These are phyloP conservation scores for Glycine tomentella DNA, from an alignment of 306 rosid species.

Conservation along the genomic window DNA sequence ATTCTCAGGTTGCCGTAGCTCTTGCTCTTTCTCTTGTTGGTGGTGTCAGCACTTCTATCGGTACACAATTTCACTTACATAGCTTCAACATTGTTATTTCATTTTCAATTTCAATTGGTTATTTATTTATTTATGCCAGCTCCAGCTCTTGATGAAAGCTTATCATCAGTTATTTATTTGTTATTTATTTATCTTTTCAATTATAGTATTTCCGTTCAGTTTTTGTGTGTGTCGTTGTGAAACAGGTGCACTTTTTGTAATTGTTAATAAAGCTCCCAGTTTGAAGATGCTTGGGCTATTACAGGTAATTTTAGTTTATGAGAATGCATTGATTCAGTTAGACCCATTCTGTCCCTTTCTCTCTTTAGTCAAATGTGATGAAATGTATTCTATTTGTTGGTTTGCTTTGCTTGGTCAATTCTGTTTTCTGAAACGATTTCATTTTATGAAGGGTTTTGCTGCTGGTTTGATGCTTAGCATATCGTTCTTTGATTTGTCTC, in stretches of 20 bases:
- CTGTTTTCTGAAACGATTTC: slow-evolving; percentile 29
- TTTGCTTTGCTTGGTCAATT: not conserved
- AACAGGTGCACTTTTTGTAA: slow-evolving; percentile 87
- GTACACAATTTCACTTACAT: slow-evolving; percentile 45
- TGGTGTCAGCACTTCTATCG: slow-evolving; percentile 90
- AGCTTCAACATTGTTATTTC: not conserved
- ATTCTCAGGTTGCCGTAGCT: slow-evolving; percentile 85
- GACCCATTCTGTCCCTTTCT: not conserved
- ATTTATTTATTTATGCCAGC: not conserved
- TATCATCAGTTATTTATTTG: not conserved
- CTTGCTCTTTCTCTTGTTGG: slow-evolving; percentile 94
- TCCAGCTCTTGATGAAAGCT: not conserved
- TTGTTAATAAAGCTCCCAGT: slow-evolving; percentile 78
- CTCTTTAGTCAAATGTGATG: not conserved
- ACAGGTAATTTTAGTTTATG: slow-evolving; percentile 63
- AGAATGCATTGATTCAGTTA: slow-evolving; percentile 5
- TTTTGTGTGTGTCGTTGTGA: slow-evolving; percentile 43
- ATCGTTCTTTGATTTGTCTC: slow-evolving; percentile 97
- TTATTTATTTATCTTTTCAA: too few relatives aligned
- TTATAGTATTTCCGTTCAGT: not conserved
- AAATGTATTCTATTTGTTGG: slow-evolving; percentile 18
- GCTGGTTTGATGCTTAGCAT: slow-evolving; percentile 97
- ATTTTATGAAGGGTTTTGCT: slow-evolving; percentile 82
- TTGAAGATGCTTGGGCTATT: slow-evolving; percentile 93
- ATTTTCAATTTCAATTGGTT: slow-evolving; percentile 30